phyloP scores from a whole-genome alignment of 345 rosid species.

The Citrus unshiu region DNA sequence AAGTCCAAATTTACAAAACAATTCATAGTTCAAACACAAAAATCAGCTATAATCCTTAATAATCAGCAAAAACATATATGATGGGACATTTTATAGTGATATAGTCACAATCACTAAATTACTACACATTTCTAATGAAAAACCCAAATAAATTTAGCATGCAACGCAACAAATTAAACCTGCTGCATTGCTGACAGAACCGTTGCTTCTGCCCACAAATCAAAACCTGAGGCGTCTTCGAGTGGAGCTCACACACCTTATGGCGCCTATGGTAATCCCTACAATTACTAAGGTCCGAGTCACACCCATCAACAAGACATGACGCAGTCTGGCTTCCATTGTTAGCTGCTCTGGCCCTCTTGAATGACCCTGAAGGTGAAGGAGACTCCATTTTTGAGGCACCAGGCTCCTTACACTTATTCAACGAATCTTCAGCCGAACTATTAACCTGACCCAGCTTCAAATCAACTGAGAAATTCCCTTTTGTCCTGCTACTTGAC shows the following conservation, averaged over 20 bases:
- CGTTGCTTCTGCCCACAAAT: constrained; percentile 66
- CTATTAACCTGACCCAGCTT: constrained; percentile 64
- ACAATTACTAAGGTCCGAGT: constrained; percentile 60
- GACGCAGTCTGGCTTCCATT: constrained; percentile 42
- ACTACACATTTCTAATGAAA: background rate
- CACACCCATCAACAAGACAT: constrained; percentile 80
- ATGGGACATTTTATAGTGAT: background rate
- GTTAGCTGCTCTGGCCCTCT: constrained; percentile 52
- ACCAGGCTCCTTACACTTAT: constrained; percentile 43
- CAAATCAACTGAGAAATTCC: constrained; percentile 68
- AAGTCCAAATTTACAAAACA: background rate
- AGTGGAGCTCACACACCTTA: constrained; percentile 87
- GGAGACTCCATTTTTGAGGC: constrained; percentile 27
- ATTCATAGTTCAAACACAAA: background rate
- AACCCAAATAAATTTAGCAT: background rate
- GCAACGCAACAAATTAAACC: constrained; percentile 32
- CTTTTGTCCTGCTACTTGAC: constrained; percentile 32
- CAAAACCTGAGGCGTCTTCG: constrained; percentile 68
- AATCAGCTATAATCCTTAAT: background rate
- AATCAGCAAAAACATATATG: background rate
- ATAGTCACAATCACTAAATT: background rate
- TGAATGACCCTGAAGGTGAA: constrained; percentile 37
- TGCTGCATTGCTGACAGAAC: constrained; percentile 96
- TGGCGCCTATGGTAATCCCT: constrained; percentile 85
- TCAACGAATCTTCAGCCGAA: constrained; percentile 32